These are phyloP conservation scores for Anthracocystis setariae DNA, from an alignment of 1,284 basidiomycete species.

Conservation along the genomic window DNA sequence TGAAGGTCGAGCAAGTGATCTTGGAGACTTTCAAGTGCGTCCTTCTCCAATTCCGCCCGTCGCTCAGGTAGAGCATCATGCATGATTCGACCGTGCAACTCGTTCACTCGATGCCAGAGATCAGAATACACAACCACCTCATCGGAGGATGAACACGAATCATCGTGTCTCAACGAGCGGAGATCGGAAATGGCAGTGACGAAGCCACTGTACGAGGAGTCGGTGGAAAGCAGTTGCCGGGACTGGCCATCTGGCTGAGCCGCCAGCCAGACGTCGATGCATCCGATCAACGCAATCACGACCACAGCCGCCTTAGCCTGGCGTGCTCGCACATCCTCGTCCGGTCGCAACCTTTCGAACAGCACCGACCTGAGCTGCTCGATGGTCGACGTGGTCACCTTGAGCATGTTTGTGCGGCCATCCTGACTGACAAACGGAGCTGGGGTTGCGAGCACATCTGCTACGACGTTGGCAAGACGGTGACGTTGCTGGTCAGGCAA, in stretches of 20 bases:
- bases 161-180: not conserved
- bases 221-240: constrained; percentile 4
- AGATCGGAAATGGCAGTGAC: constrained; percentile 33
- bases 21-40: constrained; percentile 12
- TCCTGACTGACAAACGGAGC: constrained; percentile 21
- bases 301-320: constrained; percentile 11
- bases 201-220: constrained; percentile 22
- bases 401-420: constrained; percentile 27
- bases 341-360: constrained; percentile 9
- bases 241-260: constrained; percentile 13
- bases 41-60: constrained; percentile 7
- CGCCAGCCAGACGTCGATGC: constrained; percentile 26
- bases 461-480: constrained; percentile 14
- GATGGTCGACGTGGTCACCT: constrained; percentile 38
- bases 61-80: constrained; percentile 6
- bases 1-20: constrained; percentile 42
- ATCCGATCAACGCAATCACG: constrained; percentile 24
- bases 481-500: constrained; percentile 16
- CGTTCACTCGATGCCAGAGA: not conserved
- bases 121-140: not conserved
- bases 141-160: not conserved
- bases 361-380: constrained; percentile 39
- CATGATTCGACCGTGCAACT: not conserved
- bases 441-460: constrained; percentile 21
- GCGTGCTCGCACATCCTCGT: constrained; percentile 6